Evolutionary conservation across 1,139 yeast species (phyloP).

Genomic region (Hansenula lynferdii): DNA sequence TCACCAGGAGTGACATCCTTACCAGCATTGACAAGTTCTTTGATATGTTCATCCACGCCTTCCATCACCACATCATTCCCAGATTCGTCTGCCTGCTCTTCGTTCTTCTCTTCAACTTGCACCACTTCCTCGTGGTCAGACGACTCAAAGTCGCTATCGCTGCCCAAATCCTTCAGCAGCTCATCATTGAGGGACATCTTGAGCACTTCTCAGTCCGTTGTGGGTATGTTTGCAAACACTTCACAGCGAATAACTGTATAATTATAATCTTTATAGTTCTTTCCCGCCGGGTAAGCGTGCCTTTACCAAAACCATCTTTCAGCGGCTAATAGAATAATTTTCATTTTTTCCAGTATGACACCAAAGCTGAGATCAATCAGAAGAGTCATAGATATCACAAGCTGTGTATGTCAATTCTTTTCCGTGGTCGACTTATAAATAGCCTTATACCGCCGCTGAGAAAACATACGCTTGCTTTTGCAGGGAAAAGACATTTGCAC

Average conservation of each 20-base stretch:
- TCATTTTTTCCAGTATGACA: too few relatives aligned
- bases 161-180: slow-evolving; percentile 26
- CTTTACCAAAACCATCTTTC: too few relatives aligned
- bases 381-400: neutral
- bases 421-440: neutral
- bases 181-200: slow-evolving; percentile 24
- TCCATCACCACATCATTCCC: slow-evolving; percentile 9
- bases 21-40: slow-evolving; percentile 1
- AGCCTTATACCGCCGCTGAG: slow-evolving; percentile 5
- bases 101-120: neutral
- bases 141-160: slow-evolving; percentile 21
- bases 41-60: slow-evolving; percentile 3
- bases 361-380: too few relatives aligned
- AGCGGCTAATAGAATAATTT: too few relatives aligned
- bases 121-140: slow-evolving; percentile 8
- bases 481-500: slow-evolving; percentile 5
- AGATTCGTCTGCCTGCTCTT: slow-evolving; percentile 4
- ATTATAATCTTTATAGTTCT: too few relatives aligned
- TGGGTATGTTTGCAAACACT: too few relatives aligned
- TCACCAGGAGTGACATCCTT: slow-evolving; percentile 7
- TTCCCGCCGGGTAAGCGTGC: too few relatives aligned
- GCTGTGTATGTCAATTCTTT: slow-evolving; percentile 3
- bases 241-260: too few relatives aligned
- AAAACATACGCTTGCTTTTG: slow-evolving; percentile 2
- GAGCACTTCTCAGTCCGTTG: too few relatives aligned